phyloP scores from a whole-genome alignment of 2,329 filamentous ascomycete species.

The Knoxdaviesia proteae region DNA sequence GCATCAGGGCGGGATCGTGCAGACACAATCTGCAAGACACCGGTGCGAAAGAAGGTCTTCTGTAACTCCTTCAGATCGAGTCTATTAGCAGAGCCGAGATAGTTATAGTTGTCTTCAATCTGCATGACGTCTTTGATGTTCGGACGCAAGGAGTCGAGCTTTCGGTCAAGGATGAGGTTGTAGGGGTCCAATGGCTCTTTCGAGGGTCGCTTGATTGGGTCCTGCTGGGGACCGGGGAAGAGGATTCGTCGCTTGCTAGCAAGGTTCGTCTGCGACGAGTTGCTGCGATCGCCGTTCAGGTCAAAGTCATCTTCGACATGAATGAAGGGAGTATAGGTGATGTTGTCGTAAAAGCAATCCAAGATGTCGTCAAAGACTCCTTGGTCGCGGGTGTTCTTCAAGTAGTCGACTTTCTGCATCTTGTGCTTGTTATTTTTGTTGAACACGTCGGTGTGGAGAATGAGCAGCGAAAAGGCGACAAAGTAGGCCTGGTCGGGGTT shows the following conservation, averaged over 20 bases:
- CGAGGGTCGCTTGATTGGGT: conserved; percentile 34
- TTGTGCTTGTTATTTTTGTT: conserved; percentile 99
- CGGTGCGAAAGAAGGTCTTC: conserved; percentile 76
- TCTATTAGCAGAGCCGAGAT: conserved; percentile 53
- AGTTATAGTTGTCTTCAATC: conserved; percentile 79
- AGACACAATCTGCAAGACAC: conserved; percentile 85
- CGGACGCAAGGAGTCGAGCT: conserved; percentile 62
- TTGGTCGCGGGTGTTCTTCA: conserved; percentile 84
- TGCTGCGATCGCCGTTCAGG: conserved; percentile 51
- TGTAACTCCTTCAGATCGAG: conserved; percentile 69
- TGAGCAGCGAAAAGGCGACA: conserved; percentile 88
- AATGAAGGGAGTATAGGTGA: conserved; percentile 94
- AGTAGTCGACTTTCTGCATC: conserved; percentile 89
- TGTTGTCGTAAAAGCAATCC: conserved; percentile 96
- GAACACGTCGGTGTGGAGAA: conserved; percentile 96
- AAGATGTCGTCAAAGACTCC: conserved; percentile 85
- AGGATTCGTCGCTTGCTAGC: conserved; percentile 47
- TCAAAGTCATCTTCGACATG: conserved; percentile 86
- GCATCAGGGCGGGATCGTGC: conserved; percentile 83
- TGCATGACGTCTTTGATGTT: conserved; percentile 82
- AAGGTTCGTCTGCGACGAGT: conserved; percentile 37
- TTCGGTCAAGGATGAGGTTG: conserved; percentile 77
- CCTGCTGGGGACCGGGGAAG: conserved; percentile 30
- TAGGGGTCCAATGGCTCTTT: conserved; percentile 92
- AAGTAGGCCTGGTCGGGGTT: conserved; percentile 93